Conservation (phyloP, 2,329 filamentous ascomycete genomes). For the Venturia pyrina region DNA sequence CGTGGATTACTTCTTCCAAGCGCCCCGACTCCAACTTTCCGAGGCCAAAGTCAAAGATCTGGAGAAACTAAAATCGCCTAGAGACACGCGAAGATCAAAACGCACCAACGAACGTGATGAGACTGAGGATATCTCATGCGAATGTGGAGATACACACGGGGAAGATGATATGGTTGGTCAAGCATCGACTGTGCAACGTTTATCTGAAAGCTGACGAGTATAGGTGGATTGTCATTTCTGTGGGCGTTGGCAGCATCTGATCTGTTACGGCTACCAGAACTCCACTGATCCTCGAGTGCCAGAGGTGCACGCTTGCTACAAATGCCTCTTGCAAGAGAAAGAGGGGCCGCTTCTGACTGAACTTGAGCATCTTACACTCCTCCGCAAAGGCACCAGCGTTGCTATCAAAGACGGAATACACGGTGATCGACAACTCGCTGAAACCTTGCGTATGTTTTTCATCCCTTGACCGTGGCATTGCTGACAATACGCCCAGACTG, state of each 20-base stretch:
- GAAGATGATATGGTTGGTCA: conserved; percentile 32
- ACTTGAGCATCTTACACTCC: conserved; percentile 15
- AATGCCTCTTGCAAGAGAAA: conserved; percentile 29
- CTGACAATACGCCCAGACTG: conserved; percentile 14
- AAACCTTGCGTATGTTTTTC: conserved; percentile 16
- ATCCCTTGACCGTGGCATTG: neutral
- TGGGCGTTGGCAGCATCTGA: conserved; percentile 34
- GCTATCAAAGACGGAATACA: conserved; percentile 16
- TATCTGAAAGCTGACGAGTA: neutral
- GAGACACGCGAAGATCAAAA: conserved; percentile 20
- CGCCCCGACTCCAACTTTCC: conserved; percentile 13
- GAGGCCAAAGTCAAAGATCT: conserved; percentile 16
- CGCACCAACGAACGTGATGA: neutral
- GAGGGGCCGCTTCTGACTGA: conserved; percentile 14
- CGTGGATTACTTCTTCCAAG: neutral
- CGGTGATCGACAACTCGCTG: conserved; percentile 16
- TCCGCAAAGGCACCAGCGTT: conserved; percentile 17
- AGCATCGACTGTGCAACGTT: neutral
- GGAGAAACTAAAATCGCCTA: conserved; percentile 17
- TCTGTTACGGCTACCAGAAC: conserved; percentile 36
- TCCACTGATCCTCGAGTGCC: conserved; percentile 30
- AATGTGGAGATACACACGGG: conserved; percentile 31
- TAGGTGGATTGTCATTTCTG: conserved; percentile 37
- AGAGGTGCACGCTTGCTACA: conserved; percentile 35
- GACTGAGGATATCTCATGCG: conserved; percentile 24